These are phyloP conservation scores for slime mould (Dictyostelium discoideum) DNA, from an alignment of 78 protist species.

Conservation along the genomic window DNA sequence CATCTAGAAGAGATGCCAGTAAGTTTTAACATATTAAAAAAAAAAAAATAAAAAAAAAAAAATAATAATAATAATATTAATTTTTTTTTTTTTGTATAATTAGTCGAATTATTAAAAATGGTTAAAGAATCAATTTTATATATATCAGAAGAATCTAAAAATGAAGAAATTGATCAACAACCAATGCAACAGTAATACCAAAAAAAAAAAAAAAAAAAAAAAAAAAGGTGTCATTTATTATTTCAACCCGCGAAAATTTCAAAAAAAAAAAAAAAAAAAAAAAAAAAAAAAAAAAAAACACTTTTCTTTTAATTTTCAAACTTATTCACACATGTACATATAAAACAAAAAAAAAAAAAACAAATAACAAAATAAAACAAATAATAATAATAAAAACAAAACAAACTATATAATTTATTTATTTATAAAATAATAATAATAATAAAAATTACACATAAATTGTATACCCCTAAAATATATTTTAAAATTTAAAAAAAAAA, in stretches of 20 bases:
- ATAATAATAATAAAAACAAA: background rate
- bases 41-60: background rate
- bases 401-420: background rate
- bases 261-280: background rate
- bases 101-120: conserved; percentile 36
- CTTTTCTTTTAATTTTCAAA: background rate
- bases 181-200: background rate
- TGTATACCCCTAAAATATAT: background rate
- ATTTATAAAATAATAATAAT: background rate
- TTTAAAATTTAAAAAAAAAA: background rate
- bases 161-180: background rate
- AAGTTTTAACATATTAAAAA: background rate
- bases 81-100: background rate
- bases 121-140: conserved; percentile 41
- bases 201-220: background rate
- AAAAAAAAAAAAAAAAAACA: background rate
- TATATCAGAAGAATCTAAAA: conserved; percentile 36
- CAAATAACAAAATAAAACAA: background rate
- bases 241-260: background rate
- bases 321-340: background rate
- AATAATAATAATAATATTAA: background rate
- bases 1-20: conserved; percentile 47
- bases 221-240: background rate
- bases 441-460: background rate
- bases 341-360: background rate